Base-by-base conservation (phyloP, 805 yeast genomes). In the Kazachstania taianensis region DNA sequence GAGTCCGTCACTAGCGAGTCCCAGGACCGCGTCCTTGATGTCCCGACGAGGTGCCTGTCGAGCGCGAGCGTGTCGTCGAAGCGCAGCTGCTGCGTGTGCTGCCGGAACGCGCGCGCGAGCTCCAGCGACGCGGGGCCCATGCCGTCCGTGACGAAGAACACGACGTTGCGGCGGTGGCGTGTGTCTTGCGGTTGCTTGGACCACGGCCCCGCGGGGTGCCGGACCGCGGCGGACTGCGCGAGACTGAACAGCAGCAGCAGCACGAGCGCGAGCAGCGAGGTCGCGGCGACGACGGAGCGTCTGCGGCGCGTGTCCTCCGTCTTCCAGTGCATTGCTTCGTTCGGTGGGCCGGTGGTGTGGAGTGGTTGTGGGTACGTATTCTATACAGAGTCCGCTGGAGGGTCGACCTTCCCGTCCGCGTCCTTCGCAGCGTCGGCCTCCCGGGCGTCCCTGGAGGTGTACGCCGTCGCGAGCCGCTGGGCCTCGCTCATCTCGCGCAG, bases 101-200 rank as follows among this genome's bases (percentile, higher is more conserved):
- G 94, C 40, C 70, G 70, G 63, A 73, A 86, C 16, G 81, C 73
- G 42, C 96, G 70, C 1, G 95, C 77, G 55, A 85, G 60, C 2
- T 92, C 78, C 39, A 85, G 60, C 2, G 94, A 79, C 0, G 94
- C 80, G 3, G 95, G 95, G 0, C 95, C 95, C 80, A 85, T 84
- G n/a, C 96, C 96, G 57, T 85, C 96, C 3, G 94, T 78, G 22
- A 85, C 94, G 73, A 85, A 76, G 65, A 85, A 83, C 35, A 85
- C 80, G 38, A 86, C 70, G 50, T 85, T 85, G n/a, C n/a, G n/a
- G n/a, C n/a, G n/a, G n/a, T n/a, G n/a, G n/a, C n/a, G n/a, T n/a
- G n/a, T n/a, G n/a, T n/a, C n/a, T n/a, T n/a, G n/a, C n/a, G n/a
- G n/a, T n/a, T n/a, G n/a, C n/a, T n/a, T n/a, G n/a, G n/a, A n/a